Base-by-base conservation (phyloP, 73 alveolate species). In the Paramecium pentaurelia region DNA sequence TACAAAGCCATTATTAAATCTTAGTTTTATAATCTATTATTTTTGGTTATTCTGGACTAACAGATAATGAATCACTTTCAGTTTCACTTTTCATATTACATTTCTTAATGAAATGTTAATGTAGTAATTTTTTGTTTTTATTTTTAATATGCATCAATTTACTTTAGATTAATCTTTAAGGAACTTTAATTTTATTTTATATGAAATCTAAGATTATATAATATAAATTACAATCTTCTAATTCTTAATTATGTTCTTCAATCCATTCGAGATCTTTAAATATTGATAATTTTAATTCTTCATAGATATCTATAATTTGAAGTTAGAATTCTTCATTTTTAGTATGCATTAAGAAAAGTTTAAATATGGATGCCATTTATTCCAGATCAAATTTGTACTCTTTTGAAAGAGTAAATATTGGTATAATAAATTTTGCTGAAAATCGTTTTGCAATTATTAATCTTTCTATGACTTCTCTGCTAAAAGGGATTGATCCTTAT, bases 391-490 rank as follows among this genome's bases (percentile, higher is more conserved):
- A 64, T 32, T 64, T 64, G 16, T 32, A 32, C 27, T 64, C 22
- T 64, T 64, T 28, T 9, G 84, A 28, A 9, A 16, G 42, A 32
- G 84, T 64, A 34, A 64, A 64, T 10, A 64, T 34, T 34, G 42
- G 47, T 4, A 28, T 64, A 12, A 64, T 64, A 64, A 64, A 64
- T 27, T 64, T 32, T 16, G 4, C 27, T 11, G 51, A 64, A 64
- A 64, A 64, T 22, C 84, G 84, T 64, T 64, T 64, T 25, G 84
- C 84, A 64, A 64, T 64, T 11, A 64, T 64, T 32, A 64, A 20
- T 64, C 84, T 64, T 64, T 64, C 84, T 12, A 64, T 34, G 51
- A 64, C 84, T 34, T 64, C 84, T 34, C 84, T 64, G 27, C 84
- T 64, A 34, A 64, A 64, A 32, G 84, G 84, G 49, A 64, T 34